Conservation (phyloP, 805 yeast genomes). For the Teunomyces panamensis region DNA sequence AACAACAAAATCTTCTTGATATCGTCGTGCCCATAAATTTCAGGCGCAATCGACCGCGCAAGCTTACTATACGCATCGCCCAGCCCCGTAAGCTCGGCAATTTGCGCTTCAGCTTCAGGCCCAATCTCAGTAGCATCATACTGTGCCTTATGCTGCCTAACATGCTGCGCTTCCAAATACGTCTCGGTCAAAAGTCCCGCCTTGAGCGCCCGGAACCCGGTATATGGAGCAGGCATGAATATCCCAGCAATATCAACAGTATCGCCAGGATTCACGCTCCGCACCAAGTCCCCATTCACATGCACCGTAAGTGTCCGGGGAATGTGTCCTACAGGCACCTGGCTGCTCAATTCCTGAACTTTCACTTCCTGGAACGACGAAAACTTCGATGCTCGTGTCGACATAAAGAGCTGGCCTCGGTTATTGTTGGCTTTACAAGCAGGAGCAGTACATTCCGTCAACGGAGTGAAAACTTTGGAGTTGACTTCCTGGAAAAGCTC, state of each 20-base stretch:
- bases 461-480: conserved; percentile 81
- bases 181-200: conserved; percentile 96
- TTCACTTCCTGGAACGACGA: conserved; percentile 93
- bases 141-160: conserved; percentile 85
- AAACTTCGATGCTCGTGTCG: conserved; percentile 95
- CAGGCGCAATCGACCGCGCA: conserved; percentile 93
- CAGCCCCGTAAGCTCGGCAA: conserved; percentile 50
- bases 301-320: conserved; percentile 86
- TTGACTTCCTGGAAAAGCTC: conserved; percentile 96
- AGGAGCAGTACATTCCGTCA: conserved; percentile 78
- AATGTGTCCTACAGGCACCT: conserved; percentile 97
- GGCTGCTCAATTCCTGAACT: conserved; percentile 90
- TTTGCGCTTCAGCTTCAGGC: conserved; percentile 51
- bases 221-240: conserved; percentile 90
- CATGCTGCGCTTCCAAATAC: conserved; percentile 81
- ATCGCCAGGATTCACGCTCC: conserved; percentile 91
- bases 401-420: conserved; percentile 85
- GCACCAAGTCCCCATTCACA: conserved; percentile 87
- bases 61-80: conserved; percentile 78
- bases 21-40: conserved; percentile 90
- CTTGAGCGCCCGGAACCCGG: conserved; percentile 87
- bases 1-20: conserved; percentile 87
- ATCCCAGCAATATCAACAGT: conserved; percentile 91
- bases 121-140: conserved; percentile 65
- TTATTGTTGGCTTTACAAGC: conserved; percentile 76